Percentiles rank a stretch among this genome's conserved stretches.
These are phyloP conservation scores for Fusarium luffae DNA, from an alignment of 2,329 filamentous ascomycete genomes.

Conservation along the genomic window DNA sequence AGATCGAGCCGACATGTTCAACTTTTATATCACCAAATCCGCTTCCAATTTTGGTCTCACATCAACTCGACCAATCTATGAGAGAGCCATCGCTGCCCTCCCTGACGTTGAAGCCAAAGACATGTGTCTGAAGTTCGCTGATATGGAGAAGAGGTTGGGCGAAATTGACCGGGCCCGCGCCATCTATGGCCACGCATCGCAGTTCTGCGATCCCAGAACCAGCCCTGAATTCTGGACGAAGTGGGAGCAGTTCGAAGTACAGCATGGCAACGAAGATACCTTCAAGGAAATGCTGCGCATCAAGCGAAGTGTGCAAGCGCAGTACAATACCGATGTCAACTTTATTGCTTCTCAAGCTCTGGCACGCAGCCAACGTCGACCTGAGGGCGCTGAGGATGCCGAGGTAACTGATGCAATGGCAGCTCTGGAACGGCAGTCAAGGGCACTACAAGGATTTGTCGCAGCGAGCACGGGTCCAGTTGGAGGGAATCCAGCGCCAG, in stretches of 20 bases:
- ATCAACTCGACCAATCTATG: conserved; percentile 94
- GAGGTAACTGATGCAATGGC: conserved; percentile 85
- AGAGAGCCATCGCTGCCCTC: conserved; percentile 91
- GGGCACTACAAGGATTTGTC: conserved; percentile 90
- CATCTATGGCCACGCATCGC: conserved; percentile 95
- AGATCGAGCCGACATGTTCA: conserved; percentile 96
- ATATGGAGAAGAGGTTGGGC: conserved; percentile 91
- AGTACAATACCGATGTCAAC: conserved; percentile 99
- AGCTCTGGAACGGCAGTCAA: conserved; percentile 86
- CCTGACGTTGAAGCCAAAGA: conserved; percentile 93
- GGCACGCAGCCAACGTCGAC: conserved; percentile 79
- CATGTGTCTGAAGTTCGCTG: conserved; percentile 99
- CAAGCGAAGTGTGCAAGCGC: conserved; percentile 95
- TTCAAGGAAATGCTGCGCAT: conserved; percentile 99
- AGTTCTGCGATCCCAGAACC: conserved; percentile 95
- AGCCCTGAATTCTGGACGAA: conserved; percentile 93
- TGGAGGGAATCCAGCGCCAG: conserved; percentile 56
- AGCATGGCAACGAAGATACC: conserved; percentile 98
- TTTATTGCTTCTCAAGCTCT: conserved; percentile 97
- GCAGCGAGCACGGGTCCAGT: conserved; percentile 81
- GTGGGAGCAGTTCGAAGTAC: conserved; percentile 97
- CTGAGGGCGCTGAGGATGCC: conserved; percentile 55
- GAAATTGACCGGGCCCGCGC: conserved; percentile 95
- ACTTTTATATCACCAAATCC: conserved; percentile 99
- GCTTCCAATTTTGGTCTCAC: conserved; percentile 97